Percentiles rank a stretch among this genome's conserved stretches.
These are phyloP conservation scores for Austroboletus niveus DNA, from an alignment of 1,284 basidiomycete genomes.

Conservation along the genomic window DNA sequence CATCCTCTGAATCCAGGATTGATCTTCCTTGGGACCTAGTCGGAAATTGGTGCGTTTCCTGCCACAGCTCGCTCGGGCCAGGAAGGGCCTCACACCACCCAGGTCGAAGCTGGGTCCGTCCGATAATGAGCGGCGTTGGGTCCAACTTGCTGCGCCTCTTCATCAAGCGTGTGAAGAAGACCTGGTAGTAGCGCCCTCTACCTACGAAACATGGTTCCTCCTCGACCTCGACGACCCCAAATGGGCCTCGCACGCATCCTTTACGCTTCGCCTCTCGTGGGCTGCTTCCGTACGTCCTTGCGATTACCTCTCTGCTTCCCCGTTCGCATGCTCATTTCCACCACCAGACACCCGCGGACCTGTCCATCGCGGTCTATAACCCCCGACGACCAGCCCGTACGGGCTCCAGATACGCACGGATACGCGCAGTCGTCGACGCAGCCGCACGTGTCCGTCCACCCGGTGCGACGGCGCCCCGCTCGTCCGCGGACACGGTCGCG, in stretches of 20 bases:
- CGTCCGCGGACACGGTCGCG: slow-evolving; percentile 28
- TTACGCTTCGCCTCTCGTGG: slow-evolving; percentile 64
- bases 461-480: not conserved
- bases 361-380: slow-evolving; percentile 41
- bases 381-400: slow-evolving; percentile 27
- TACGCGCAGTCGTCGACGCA: slow-evolving; percentile 47
- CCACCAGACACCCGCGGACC: slow-evolving; percentile 38
- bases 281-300: slow-evolving; percentile 56
- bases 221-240: slow-evolving; percentile 47
- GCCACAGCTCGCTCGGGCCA: slow-evolving; percentile 25
- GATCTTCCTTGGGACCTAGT: slow-evolving; percentile 28
- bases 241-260: slow-evolving; percentile 49
- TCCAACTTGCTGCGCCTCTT: slow-evolving; percentile 35
- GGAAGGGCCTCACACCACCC: slow-evolving; percentile 12
- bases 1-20: slow-evolving; percentile 27
- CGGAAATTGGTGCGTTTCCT: slow-evolving; percentile 40
- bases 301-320: too few relatives aligned
- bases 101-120: slow-evolving; percentile 34
- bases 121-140: slow-evolving; percentile 33
- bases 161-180: slow-evolving; percentile 33
- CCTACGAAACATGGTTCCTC: slow-evolving; percentile 54
- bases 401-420: slow-evolving; percentile 47
- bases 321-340: not conserved
- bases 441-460: not conserved
- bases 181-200: slow-evolving; percentile 18